phyloP scores from a whole-genome alignment of 331 rosid genomes.

The Cydonia oblonga region DNA sequence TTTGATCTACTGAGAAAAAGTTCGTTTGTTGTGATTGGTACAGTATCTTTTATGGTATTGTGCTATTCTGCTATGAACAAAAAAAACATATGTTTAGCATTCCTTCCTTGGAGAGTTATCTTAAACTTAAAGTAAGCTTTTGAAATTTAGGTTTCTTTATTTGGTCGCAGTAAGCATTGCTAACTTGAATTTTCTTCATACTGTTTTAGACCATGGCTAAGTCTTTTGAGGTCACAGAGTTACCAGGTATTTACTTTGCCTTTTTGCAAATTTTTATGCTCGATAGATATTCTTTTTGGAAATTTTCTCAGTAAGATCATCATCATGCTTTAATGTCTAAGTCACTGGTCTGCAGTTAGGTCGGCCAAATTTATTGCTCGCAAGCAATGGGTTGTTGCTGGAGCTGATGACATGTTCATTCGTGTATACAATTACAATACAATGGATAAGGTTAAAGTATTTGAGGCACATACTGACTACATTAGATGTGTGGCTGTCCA shows the following conservation, averaged over 20 bases:
- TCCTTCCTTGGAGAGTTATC: neutral
- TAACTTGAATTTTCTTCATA: constrained; percentile 19
- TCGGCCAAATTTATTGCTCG: constrained; percentile 68
- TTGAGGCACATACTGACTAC: constrained; percentile 60
- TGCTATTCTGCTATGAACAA: neutral
- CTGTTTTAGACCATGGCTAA: constrained; percentile 79
- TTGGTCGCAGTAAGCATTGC: constrained; percentile 5
- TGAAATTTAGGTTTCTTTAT: neutral
- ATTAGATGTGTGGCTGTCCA: constrained; percentile 65
- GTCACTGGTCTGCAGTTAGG: constrained; percentile 36
- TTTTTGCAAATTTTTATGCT: neutral
- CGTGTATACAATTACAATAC: constrained; percentile 68
- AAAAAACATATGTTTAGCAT: neutral
- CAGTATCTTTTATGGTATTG: neutral
- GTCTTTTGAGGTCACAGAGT: constrained; percentile 93
- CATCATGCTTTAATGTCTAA: constrained; percentile 16
- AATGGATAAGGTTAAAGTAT: constrained; percentile 54
- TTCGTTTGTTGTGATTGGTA: neutral
- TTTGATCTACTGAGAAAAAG: neutral
- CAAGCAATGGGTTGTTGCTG: constrained; percentile 72
- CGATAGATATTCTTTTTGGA: constrained; percentile 6
- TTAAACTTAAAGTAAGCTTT: neutral
- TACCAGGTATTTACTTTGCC: constrained; percentile 60
- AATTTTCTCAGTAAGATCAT: neutral
- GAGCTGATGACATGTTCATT: constrained; percentile 65